These are phyloP conservation scores for Penicillium argentinense DNA, from an alignment of 495 filamentous ascomycete species.

Conservation along the genomic window DNA sequence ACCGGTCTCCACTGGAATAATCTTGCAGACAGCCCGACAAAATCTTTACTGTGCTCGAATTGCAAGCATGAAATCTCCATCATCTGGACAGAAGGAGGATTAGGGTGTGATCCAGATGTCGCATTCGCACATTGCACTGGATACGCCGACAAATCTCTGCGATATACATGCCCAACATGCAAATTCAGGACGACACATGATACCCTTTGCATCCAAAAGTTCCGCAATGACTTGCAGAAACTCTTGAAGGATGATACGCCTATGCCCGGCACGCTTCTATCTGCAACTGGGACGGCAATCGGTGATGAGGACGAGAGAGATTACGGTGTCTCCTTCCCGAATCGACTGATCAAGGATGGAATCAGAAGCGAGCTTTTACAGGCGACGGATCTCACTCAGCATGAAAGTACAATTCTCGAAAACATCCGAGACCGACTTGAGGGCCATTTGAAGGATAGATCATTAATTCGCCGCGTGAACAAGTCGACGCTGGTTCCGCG, in stretches of 20 bases:
- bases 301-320: background rate
- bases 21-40: conserved; percentile 47
- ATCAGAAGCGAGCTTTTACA: conserved; percentile 31
- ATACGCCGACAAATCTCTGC: conserved; percentile 65
- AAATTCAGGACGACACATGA: conserved; percentile 46
- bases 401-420: conserved; percentile 12
- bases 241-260: conserved; percentile 45
- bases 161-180: conserved; percentile 46
- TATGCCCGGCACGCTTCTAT: conserved; percentile 66
- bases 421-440: conserved; percentile 20
- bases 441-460: conserved; percentile 6
- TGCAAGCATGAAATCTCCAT: conserved; percentile 47
- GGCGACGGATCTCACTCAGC: conserved; percentile 21
- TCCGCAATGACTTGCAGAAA: conserved; percentile 2
- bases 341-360: conserved; percentile 53
- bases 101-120: conserved; percentile 20
- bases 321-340: conserved; percentile 48
- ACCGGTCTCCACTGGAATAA: conserved; percentile 52
- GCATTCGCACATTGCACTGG: conserved; percentile 41
- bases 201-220: conserved; percentile 27
- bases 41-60: no score
- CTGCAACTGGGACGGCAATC: conserved; percentile 28
- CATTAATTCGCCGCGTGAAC: conserved; percentile 19
- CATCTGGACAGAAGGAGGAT: conserved; percentile 60
- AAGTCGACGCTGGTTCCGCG: background rate